Base-by-base conservation (phyloP, 345 rosid species). In the Jatropha curcas region DNA sequence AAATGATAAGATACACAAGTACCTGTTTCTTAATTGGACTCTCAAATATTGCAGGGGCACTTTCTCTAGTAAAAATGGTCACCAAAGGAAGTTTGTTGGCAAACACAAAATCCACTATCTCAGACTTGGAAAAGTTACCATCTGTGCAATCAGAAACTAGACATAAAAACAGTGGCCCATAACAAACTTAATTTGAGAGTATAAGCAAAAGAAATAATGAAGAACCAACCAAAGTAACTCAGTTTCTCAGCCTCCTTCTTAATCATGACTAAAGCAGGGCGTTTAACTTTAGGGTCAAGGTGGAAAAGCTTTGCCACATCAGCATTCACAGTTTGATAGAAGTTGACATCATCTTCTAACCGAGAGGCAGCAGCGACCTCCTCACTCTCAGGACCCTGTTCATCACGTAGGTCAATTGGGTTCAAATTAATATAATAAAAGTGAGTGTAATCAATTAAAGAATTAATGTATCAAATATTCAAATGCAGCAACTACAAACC, bases 281-380 rank as follows among this genome's bases (percentile, higher is more conserved):
- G 83, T 78, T 88, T 91, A 68, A 78, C 84, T 78, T 91, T 74
- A 30, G 93, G 81, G 71, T 91, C 94, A 1, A 95, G 74, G 68
- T 95, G 96, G 81, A 95, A 95, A 82, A 95, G 84, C 90, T 93
- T 88, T 17, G 99, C 99, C 45, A 95, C 93, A 76, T 88, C 94
- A 31, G 98, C 86, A 77, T 81, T 91, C 41, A 82, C 90, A 43
- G 98, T 95, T 83, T 92, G 98, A 71, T 92, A 95, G 82, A 95
- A 90, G 82, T 78, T 87, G 78, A 91, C 92, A 81, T 88, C 98
- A 78, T 92, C 98, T 90, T 95, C 94, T 70, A 81, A 86, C 79
- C 92, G 87, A 24, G 96, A 91, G 77, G 97, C 96, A 72, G 97
- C 93, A 27, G 90, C 87, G 63, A 93, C 84, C 75, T 91, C 92